Evolutionary conservation across 2,329 filamentous ascomycete species (phyloP).

Genomic region (Zasmidium citrigriseum): DNA sequence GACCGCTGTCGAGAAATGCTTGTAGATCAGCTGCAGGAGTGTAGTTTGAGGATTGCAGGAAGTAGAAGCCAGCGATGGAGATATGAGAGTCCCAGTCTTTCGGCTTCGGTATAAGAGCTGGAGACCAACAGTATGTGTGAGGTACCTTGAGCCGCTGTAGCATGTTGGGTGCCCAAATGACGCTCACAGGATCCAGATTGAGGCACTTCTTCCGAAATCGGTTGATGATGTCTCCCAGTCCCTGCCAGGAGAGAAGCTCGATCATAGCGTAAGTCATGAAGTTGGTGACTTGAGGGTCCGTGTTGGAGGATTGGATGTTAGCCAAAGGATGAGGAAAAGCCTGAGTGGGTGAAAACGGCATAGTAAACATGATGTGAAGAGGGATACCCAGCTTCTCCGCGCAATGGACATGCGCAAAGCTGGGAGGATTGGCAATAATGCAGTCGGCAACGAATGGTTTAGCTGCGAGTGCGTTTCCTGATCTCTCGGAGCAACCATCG

Average conservation of each 20-base stretch:
- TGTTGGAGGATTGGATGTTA: conserved; percentile 64
- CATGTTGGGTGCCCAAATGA: conserved; percentile 78
- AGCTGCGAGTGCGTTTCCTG: neutral
- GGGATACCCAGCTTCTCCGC: conserved; percentile 73
- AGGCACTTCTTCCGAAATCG: conserved; percentile 72
- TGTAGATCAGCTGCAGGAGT: conserved; percentile 64
- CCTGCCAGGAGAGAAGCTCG: conserved; percentile 88
- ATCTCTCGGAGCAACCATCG: neutral
- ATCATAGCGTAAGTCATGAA: conserved; percentile 78
- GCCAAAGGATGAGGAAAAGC: conserved; percentile 82
- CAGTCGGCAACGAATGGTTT: conserved; percentile 79
- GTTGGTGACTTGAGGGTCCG: conserved; percentile 71
- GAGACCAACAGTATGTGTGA: conserved; percentile 89
- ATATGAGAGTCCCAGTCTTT: conserved; percentile 62
- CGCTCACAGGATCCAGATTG: conserved; percentile 71
- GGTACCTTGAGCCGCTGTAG: conserved; percentile 73
- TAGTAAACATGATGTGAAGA: conserved; percentile 86
- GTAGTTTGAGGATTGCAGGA: conserved; percentile 67
- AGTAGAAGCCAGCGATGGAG: conserved; percentile 71
- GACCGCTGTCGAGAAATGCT: conserved; percentile 64
- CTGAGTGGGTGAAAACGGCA: conserved; percentile 84
- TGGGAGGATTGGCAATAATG: conserved; percentile 75
- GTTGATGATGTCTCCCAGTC: conserved; percentile 83
- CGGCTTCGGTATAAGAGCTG: conserved; percentile 71
- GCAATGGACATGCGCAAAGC: conserved; percentile 72